These are phyloP conservation scores for Lepidium sativum DNA, from an alignment of 345 rosid genomes.

Conservation along the genomic window DNA sequence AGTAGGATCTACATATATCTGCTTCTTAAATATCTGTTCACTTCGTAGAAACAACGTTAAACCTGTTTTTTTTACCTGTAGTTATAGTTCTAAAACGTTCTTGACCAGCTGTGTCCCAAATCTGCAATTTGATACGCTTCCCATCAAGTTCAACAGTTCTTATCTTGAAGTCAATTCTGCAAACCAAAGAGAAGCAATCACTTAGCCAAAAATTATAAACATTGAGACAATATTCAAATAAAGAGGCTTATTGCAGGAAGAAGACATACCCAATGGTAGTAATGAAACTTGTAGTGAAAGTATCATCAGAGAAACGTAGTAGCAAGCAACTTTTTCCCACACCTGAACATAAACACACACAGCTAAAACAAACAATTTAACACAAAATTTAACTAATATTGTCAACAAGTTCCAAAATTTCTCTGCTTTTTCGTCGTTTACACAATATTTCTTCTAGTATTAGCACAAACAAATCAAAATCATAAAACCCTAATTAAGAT, in stretches of 20 bases:
- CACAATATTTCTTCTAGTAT: not conserved
- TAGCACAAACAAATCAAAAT: not conserved
- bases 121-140: slow-evolving; percentile 81
- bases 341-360: slow-evolving; percentile 27
- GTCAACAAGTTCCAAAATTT: not conserved
- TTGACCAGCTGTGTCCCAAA: slow-evolving; percentile 99
- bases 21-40: too few relatives aligned
- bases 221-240: not conserved
- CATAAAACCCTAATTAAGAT: slow-evolving; percentile 18
- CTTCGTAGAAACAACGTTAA: too few relatives aligned
- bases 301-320: slow-evolving; percentile 92
- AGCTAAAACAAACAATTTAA: too few relatives aligned
- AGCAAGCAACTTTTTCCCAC: slow-evolving; percentile 96
- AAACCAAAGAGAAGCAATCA: too few relatives aligned
- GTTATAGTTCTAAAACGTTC: slow-evolving; percentile 91
- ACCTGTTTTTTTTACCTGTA: too few relatives aligned
- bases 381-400: not conserved
- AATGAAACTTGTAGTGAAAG: slow-evolving; percentile 93
- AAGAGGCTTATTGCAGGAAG: too few relatives aligned
- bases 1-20: not conserved
- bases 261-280: slow-evolving; percentile 81
- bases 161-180: slow-evolving; percentile 88
- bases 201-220: too few relatives aligned
- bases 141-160: slow-evolving; percentile 95
- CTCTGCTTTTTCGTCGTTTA: not conserved